Conservation (phyloP, 768 basidiomycete species). For the Termitomyces sp. region DNA sequence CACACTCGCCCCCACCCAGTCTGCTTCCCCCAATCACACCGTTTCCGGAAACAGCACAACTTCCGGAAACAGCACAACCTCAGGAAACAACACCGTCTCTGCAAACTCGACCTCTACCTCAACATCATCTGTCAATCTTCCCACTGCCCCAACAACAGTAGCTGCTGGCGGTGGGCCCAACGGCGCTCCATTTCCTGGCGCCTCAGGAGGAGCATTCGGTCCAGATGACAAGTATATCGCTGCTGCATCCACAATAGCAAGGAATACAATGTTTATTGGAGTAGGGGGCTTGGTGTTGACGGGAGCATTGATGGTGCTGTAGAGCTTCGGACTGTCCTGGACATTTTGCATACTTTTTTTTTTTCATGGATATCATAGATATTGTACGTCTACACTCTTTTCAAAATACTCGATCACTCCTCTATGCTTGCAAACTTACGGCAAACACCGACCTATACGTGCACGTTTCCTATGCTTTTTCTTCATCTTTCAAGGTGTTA, state of each 20-base stretch:
- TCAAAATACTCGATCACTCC: background rate
- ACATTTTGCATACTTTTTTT: constrained; percentile 1
- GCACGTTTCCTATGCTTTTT: background rate
- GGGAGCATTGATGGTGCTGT: constrained; percentile 41
- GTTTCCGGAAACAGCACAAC: constrained; percentile 17
- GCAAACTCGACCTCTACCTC: constrained; percentile 27
- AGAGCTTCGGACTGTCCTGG: constrained; percentile 9
- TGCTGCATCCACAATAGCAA: constrained; percentile 40
- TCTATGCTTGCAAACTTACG: background rate
- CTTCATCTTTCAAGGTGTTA: background rate
- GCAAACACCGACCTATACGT: constrained; percentile 6
- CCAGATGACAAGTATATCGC: constrained; percentile 65
- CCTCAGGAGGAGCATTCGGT: constrained; percentile 51
- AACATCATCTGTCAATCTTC: constrained; percentile 32
- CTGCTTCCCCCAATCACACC: constrained; percentile 10
- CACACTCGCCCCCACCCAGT: constrained; percentile 21
- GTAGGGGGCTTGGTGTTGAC: constrained; percentile 43
- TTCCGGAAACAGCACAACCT: constrained; percentile 7
- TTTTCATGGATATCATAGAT: constrained; percentile 11
- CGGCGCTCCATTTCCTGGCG: constrained; percentile 61
- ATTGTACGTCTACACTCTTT: constrained; percentile 3
- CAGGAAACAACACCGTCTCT: constrained; percentile 19
- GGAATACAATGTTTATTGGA: constrained; percentile 38
- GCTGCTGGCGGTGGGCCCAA: constrained; percentile 46
- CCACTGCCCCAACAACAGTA: constrained; percentile 55